These are phyloP conservation scores for Pilatotrama ljubarskyi DNA, from an alignment of 768 basidiomycete genomes.

Conservation along the genomic window DNA sequence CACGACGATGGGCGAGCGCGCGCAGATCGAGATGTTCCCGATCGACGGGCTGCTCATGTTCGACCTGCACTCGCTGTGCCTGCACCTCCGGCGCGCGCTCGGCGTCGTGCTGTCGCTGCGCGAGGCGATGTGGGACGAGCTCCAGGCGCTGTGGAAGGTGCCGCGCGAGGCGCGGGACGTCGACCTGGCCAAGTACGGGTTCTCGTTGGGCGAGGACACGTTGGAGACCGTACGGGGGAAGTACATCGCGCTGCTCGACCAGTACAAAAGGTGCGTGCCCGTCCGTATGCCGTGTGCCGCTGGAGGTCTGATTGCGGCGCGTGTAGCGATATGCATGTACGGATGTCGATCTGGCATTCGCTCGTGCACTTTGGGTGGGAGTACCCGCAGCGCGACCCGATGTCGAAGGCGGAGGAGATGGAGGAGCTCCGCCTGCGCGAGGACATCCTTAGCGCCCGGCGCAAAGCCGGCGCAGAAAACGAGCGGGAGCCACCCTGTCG, in stretches of 20 bases:
- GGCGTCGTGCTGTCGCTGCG: conserved; percentile 23
- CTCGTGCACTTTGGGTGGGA: conserved; percentile 27
- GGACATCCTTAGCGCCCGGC: conserved; percentile 26
- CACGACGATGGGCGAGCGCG: conserved; percentile 9
- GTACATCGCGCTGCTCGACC: conserved; percentile 25
- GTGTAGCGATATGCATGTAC: conserved; percentile 28
- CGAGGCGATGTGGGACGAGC: conserved; percentile 35
- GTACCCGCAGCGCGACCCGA: conserved; percentile 24
- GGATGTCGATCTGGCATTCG: conserved; percentile 29
- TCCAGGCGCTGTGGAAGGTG: conserved; percentile 11
- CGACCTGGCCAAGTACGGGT: conserved; percentile 18
- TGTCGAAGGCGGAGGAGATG: conserved; percentile 27
- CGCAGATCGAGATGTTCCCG: conserved; percentile 24
- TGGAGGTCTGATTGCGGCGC: neutral
- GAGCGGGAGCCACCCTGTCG: conserved; percentile 14
- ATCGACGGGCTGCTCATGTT: conserved; percentile 16
- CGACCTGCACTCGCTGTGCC: conserved; percentile 25
- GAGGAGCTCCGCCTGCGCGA: conserved; percentile 30
- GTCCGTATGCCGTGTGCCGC: neutral
- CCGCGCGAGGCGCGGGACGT: conserved; percentile 7
- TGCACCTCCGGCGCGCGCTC: conserved; percentile 28
- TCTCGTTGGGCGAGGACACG: conserved; percentile 22
- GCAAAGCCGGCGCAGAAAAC: conserved; percentile 10
- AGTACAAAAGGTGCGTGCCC: conserved; percentile 26
- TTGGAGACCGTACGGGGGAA: conserved; percentile 18